Base-by-base conservation (phyloP, 2,329 filamentous ascomycete species). In the Corniculantispora saksenae region DNA sequence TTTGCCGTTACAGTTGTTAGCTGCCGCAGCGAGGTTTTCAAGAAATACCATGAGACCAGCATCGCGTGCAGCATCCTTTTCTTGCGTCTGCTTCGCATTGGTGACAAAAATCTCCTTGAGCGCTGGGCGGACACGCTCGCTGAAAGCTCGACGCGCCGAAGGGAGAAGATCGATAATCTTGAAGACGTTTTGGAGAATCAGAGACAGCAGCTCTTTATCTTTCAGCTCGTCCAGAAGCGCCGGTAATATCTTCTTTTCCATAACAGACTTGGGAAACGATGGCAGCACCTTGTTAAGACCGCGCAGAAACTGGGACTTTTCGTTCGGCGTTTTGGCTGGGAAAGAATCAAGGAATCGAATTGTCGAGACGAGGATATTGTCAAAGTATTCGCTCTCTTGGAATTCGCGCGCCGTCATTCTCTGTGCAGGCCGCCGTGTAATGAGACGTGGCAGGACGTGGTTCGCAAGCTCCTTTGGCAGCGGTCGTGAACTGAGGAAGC, bases 291-390 rank as follows among this genome's bases (percentile, higher is more conserved):
- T 91, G 69, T 90, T 89, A 12, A 99, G 81, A 0, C 95, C 95
- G 63, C 93, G 88, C 85, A 99, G 87, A 75, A 99, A 99, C 65
- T 93, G 90, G 8, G 90, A 85, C 76, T 99, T 99, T 74, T 99
- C 95, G 67, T 88, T 91, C 0, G 92, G 85, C 1, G 93, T 97
- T 80, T 99, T 99, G 40, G 92, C 92, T 0, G 95, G 94, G 66
- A 99, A 87, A 0, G 89, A 86, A 71, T 99, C 95, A 29, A 99
- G 82, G 73, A 99, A 99, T 15, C 95, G 91, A 67, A 99, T 97
- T 0, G 95, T 97, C 0, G 94, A 97, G 25, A 99, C 93, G 5
- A 99, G 83, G 54, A 98, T 92, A 72, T 98, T 99, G 78, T 99
- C 93, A 75, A 99, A 99, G 75, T 96, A 99, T 69, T 92, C 89